A percentile compares a stretch with the other conserved stretches of the same genome.
Evolutionary conservation across 1,139 yeast genomes (phyloP).

Genomic region (Yarrowia galli): DNA sequence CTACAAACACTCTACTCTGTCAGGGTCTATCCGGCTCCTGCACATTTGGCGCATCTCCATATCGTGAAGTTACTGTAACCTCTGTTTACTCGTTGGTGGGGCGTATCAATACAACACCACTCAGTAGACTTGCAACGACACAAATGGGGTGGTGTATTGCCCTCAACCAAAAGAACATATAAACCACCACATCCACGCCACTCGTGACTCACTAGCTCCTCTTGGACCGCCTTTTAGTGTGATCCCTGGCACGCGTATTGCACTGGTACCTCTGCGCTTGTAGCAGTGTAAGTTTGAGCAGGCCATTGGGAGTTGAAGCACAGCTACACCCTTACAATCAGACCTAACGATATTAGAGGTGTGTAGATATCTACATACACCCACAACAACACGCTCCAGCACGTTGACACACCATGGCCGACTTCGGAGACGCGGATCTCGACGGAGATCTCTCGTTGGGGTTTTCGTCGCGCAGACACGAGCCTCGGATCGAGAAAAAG

Average conservation of each 20-base stretch:
- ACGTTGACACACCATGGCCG: conserved; percentile 20
- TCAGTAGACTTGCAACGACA: too few species aligned
- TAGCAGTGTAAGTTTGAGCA: conserved; percentile 15
- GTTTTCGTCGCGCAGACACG: neutral
- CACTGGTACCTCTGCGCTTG: too few species aligned
- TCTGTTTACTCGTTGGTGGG: neutral
- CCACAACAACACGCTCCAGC: neutral
- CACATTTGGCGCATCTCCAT: conserved; percentile 5
- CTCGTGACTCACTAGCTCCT: conserved; percentile 2
- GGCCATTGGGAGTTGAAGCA: conserved; percentile 7
- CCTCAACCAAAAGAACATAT: too few species aligned
- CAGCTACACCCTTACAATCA: neutral
- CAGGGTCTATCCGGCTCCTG: too few species aligned
- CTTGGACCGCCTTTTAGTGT: neutral
- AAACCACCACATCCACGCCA: neutral
- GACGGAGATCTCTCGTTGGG: conserved; percentile 32
- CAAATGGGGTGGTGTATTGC: too few species aligned
- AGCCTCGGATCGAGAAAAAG: conserved; percentile 18
- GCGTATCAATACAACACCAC: neutral
- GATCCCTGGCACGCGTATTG: conserved; percentile 8
- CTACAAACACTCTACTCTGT: too few species aligned
- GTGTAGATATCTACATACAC: neutral
- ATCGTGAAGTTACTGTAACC: conserved; percentile 1
- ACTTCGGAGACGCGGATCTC: conserved; percentile 32
- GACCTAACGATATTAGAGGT: too few species aligned